phyloP scores from a whole-genome alignment of 306 rosid species.

The Luffa aegyptiaca region DNA sequence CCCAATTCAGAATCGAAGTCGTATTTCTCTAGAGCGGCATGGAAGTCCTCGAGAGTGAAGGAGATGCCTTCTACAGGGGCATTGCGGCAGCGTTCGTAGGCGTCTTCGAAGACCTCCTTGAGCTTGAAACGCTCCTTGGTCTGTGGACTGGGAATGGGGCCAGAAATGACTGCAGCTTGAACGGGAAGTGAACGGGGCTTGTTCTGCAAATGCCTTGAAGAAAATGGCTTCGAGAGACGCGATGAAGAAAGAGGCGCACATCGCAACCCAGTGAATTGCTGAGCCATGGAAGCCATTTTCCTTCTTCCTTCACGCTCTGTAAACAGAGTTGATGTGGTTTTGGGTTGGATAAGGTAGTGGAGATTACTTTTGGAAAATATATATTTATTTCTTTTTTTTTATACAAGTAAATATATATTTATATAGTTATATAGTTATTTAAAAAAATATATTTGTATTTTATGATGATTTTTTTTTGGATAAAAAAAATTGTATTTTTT shows the following conservation, averaged over 20 bases:
- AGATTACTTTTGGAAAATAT: not conserved
- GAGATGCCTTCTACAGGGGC: slow-evolving; percentile 63
- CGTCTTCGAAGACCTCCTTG: slow-evolving; percentile 61
- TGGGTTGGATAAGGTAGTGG: not conserved
- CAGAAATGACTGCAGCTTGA: slow-evolving; percentile 30
- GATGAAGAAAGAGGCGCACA: slow-evolving; percentile 43
- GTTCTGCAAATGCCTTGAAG: slow-evolving; percentile 13
- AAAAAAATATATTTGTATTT: too few species aligned
- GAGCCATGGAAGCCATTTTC: slow-evolving; percentile 45
- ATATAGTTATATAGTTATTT: too few species aligned
- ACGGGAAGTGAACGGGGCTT: slow-evolving; percentile 20
- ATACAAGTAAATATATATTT: not conserved
- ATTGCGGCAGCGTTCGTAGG: slow-evolving; percentile 73
- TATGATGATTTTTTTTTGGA: too few species aligned
- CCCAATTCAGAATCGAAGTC: slow-evolving; percentile 74
- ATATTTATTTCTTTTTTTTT: too few species aligned
- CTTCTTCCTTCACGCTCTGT: not conserved
- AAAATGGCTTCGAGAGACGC: slow-evolving; percentile 32
- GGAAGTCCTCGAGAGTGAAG: slow-evolving; percentile 51
- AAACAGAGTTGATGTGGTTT: not conserved
- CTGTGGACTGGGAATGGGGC: slow-evolving; percentile 45
- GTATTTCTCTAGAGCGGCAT: slow-evolving; percentile 51
- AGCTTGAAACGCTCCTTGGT: slow-evolving; percentile 62
- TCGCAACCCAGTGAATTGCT: slow-evolving; percentile 54
- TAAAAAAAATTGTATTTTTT: too few species aligned